These are phyloP conservation scores for Ceratobasidium sp. DNA, from an alignment of 1,284 basidiomycete genomes.

Conservation along the genomic window DNA sequence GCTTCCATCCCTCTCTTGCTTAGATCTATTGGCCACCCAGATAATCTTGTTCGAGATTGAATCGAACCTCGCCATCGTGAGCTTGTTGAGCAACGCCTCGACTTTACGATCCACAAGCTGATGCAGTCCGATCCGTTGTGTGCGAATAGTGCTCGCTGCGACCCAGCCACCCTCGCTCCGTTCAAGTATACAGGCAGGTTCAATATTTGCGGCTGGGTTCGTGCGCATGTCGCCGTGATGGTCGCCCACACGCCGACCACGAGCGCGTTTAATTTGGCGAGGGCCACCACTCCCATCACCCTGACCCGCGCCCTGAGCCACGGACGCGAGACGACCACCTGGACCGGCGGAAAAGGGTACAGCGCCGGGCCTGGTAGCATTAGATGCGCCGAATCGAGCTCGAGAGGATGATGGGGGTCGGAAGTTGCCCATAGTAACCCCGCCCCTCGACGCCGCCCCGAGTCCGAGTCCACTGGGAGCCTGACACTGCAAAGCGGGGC, in stretches of 20 bases:
- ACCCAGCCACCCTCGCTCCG: slow-evolving; percentile 83
- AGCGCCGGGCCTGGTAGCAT: slow-evolving; percentile 50
- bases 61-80: slow-evolving; percentile 96
- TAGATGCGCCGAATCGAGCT: slow-evolving; percentile 66
- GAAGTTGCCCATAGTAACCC: slow-evolving; percentile 74
- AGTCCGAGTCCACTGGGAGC: slow-evolving; percentile 59
- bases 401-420: slow-evolving; percentile 62
- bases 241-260: slow-evolving; percentile 69
- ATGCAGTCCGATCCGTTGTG: slow-evolving; percentile 52
- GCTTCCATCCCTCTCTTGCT: slow-evolving; percentile 88
- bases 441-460: slow-evolving; percentile 44
- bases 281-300: slow-evolving; percentile 56
- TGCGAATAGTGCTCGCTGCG: slow-evolving; percentile 52
- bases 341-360: slow-evolving; percentile 53
- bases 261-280: slow-evolving; percentile 59
- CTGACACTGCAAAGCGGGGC: slow-evolving; percentile 49
- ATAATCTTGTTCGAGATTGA: slow-evolving; percentile 93
- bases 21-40: slow-evolving; percentile 91
- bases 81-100: slow-evolving; percentile 91
- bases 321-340: slow-evolving; percentile 57
- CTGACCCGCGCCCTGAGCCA: slow-evolving; percentile 81
- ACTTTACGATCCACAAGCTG: slow-evolving; percentile 92
- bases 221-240: slow-evolving; percentile 49
- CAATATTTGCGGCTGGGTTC: slow-evolving; percentile 49
- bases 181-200: slow-evolving; percentile 77